Percentiles rank a stretch among this genome's conserved stretches.
phyloP scores from a whole-genome alignment of 148 eudicot species.

The Nyssa sinensis region DNA sequence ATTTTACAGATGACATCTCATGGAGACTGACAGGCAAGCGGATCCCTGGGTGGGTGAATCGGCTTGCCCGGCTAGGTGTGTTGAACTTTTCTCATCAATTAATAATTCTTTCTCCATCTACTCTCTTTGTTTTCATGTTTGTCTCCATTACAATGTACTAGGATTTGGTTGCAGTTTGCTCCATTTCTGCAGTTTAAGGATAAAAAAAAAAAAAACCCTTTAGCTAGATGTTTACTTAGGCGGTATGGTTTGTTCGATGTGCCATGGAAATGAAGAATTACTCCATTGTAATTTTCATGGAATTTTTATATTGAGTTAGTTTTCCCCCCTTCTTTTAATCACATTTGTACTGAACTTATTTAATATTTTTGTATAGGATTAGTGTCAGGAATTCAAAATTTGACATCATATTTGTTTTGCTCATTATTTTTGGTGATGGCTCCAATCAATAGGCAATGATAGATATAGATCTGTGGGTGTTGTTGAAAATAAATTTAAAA shows the following conservation, averaged over 20 bases:
- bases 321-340: background rate
- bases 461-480: background rate
- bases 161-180: background rate
- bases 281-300: background rate
- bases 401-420: background rate
- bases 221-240: no score
- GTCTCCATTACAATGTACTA: background rate
- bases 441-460: background rate
- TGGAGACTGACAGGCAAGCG: slow-evolving; percentile 56
- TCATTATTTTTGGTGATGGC: background rate
- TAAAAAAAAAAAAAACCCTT: no score
- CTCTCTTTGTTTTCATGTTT: background rate
- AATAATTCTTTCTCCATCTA: background rate
- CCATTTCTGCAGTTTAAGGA: background rate
- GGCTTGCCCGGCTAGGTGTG: slow-evolving; percentile 70
- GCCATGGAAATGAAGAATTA: no score
- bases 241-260: no score
- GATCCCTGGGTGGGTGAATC: slow-evolving; percentile 83
- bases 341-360: no score
- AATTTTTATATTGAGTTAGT: background rate
- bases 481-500: no score
- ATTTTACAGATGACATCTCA: slow-evolving; percentile 69
- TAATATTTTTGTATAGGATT: no score
- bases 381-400: background rate
- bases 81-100: background rate